These are phyloP conservation scores for Beauveria medogensis DNA, from an alignment of 2,329 filamentous ascomycete species.

Conservation along the genomic window DNA sequence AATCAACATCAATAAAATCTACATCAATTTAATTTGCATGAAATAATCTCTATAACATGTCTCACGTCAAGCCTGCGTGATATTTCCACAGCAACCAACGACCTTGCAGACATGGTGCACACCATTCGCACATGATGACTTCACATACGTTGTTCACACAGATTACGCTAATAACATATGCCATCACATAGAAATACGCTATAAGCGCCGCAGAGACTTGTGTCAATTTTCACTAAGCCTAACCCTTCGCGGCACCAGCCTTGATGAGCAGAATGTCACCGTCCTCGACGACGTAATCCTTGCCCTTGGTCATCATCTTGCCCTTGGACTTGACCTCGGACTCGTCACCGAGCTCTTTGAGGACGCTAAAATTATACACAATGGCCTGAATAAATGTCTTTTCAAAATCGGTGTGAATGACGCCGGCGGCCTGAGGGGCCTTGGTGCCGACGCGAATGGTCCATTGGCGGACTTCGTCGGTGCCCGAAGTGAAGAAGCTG, in stretches of 20 bases:
- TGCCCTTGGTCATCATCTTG: constrained; percentile 97
- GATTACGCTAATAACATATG: neutral
- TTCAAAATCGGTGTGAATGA: constrained; percentile 97
- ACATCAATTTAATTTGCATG: neutral
- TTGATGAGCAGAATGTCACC: constrained; percentile 83
- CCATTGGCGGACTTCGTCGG: constrained; percentile 97
- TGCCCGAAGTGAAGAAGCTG: constrained; percentile 94
- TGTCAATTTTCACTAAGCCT: constrained; percentile 17
- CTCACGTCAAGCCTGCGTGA: too few relatives aligned
- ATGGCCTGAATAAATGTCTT: constrained; percentile 98
- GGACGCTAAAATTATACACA: constrained; percentile 76
- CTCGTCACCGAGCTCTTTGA: constrained; percentile 88
- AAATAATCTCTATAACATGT: neutral
- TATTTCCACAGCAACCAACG: too few relatives aligned
- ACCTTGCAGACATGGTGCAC: too few relatives aligned
- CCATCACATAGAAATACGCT: constrained; percentile 9
- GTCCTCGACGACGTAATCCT: constrained; percentile 87
- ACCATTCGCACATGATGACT: neutral
- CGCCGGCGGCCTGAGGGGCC: constrained; percentile 93
- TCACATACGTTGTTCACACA: neutral
- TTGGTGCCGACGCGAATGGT: constrained; percentile 93
- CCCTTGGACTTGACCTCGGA: constrained; percentile 82
- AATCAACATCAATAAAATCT: neutral
- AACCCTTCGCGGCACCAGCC: constrained; percentile 72
- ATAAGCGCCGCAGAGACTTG: constrained; percentile 3